phyloP scores from a whole-genome alignment of 768 basidiomycete species.

The Tulasnella sp. region DNA sequence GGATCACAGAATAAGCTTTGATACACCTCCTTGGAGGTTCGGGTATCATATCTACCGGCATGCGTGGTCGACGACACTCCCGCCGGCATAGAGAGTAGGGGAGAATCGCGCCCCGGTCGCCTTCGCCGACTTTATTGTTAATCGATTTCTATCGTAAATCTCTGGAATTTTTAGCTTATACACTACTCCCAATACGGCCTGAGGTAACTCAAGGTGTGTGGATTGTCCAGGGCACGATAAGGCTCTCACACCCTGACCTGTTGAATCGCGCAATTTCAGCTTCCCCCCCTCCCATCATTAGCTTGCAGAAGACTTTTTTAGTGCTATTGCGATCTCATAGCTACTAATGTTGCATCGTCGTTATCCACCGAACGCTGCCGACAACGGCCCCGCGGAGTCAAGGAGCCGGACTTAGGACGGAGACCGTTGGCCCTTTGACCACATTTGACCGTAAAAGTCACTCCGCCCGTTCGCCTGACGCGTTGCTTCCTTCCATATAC shows the following conservation, averaged over 20 bases:
- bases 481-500: background rate
- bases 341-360: background rate
- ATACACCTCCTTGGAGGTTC: background rate
- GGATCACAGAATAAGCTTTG: background rate
- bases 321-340: background rate
- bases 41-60: background rate
- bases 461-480: constrained; percentile 9
- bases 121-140: background rate
- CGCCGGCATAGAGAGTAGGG: background rate
- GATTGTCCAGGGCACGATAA: background rate
- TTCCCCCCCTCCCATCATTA: background rate
- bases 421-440: constrained; percentile 15
- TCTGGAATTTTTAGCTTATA: background rate
- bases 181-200: no score
- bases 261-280: background rate
- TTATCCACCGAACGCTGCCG: background rate
- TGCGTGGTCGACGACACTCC: background rate
- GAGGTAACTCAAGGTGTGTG: background rate
- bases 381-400: background rate
- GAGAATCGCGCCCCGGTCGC: background rate
- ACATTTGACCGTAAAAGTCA: constrained; percentile 18
- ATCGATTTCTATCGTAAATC: background rate
- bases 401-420: background rate
- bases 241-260: background rate
- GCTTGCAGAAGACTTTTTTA: background rate